Percentiles rank a stretch among this genome's conserved stretches.
Conservation (phyloP, 495 filamentous ascomycete species). For the Hypoxylon lienhwacheense region DNA sequence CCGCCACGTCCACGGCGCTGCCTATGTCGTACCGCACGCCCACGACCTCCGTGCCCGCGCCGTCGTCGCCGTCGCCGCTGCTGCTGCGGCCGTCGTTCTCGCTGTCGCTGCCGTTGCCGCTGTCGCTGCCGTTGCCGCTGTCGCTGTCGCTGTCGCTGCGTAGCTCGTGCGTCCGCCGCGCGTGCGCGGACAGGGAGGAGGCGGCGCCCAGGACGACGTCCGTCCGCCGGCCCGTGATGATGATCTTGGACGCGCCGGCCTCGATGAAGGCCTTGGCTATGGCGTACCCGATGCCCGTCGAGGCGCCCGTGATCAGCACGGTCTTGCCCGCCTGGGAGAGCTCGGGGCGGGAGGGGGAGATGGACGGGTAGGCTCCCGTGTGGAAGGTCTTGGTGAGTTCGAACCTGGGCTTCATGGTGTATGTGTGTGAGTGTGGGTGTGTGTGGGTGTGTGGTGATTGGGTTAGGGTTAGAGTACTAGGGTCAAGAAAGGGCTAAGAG, state of each 20-base stretch:
- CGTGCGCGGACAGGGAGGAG: neutral
- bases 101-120: too few relatives aligned
- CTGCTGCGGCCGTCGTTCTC: neutral
- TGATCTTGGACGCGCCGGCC: conserved; percentile 33
- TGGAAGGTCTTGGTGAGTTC: conserved; percentile 36
- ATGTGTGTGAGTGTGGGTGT: neutral
- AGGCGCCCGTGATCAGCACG: conserved; percentile 53
- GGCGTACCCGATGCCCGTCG: conserved; percentile 39
- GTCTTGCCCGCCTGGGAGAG: conserved; percentile 51
- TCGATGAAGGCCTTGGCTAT: conserved; percentile 41
- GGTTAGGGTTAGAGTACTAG: too few relatives aligned
- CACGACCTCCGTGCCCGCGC: conserved; percentile 30
- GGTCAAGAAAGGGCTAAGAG: too few relatives aligned
- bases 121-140: too few relatives aligned
- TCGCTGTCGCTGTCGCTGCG: neutral
- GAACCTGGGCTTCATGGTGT: neutral
- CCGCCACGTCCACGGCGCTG: conserved; percentile 23
- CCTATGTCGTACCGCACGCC: conserved; percentile 34
- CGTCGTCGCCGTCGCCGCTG: too few relatives aligned
- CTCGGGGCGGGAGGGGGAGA: conserved; percentile 46
- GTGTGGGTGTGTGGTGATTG: neutral
- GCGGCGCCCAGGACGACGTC: conserved; percentile 16
- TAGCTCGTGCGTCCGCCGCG: too few relatives aligned
- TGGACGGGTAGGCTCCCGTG: conserved; percentile 41
- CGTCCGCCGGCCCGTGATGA: conserved; percentile 37